phyloP scores from a whole-genome alignment of 805 yeast genomes.

The Pichia ethanolica region DNA sequence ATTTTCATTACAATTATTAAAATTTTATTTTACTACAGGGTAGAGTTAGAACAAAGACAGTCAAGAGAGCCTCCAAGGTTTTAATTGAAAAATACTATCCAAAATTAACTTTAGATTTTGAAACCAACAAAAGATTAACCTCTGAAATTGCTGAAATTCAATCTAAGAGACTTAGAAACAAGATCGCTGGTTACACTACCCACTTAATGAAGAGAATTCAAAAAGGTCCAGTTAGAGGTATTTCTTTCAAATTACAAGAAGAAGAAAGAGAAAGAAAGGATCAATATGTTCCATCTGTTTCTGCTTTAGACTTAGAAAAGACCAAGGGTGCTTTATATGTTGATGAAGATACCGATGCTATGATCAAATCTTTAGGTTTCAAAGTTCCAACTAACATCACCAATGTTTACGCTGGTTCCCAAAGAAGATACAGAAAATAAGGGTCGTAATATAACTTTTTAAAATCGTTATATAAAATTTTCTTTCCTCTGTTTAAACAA shows the following conservation, averaged over 20 bases:
- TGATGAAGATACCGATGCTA: conserved; percentile 93
- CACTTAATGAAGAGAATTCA: conserved; percentile 99
- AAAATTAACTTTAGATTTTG: conserved; percentile 98
- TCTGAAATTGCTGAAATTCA: conserved; percentile 98
- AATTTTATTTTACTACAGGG: conserved; percentile 49
- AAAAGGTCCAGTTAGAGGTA: conserved; percentile 99
- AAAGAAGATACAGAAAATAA: conserved; percentile 87
- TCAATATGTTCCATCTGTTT: conserved; percentile 99
- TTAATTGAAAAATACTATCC: conserved; percentile 99
- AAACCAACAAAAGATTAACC: conserved; percentile 99
- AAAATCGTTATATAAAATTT: background rate
- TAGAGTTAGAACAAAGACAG: conserved; percentile 99
- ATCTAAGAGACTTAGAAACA: conserved; percentile 99
- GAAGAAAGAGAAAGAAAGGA: conserved; percentile 99
- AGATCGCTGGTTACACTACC: conserved; percentile 99
- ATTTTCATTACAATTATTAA: background rate
- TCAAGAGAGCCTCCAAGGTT: conserved; percentile 99
- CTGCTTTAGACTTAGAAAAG: conserved; percentile 97
- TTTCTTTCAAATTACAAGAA: conserved; percentile 99
- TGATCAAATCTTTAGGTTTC: conserved; percentile 91
- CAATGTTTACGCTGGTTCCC: conserved; percentile 79
- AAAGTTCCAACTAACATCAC: conserved; percentile 79
- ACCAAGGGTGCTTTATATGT: conserved; percentile 94
- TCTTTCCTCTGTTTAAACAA: conserved; percentile 7
- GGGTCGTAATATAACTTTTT: conserved; percentile 10